These are phyloP conservation scores for Kodamaea fungicola DNA, from an alignment of 1,139 yeast species.

Conservation along the genomic window DNA sequence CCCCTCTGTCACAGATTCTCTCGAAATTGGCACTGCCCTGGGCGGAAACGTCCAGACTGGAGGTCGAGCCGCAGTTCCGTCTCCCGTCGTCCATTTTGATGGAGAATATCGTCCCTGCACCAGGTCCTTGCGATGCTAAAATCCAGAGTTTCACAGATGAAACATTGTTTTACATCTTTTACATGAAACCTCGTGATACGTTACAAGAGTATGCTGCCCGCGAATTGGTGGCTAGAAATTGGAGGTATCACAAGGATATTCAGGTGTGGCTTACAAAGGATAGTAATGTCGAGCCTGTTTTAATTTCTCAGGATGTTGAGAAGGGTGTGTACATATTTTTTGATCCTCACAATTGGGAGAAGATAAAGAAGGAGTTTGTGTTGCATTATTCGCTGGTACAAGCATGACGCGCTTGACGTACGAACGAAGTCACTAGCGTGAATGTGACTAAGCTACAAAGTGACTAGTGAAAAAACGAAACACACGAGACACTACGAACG, in stretches of 20 bases:
- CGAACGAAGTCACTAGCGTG: background rate
- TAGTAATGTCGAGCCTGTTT: constrained; percentile 83
- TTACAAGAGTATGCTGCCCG: constrained; percentile 92
- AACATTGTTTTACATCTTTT: constrained; percentile 88
- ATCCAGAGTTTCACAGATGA: constrained; percentile 82
- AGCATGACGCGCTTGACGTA: constrained; percentile 20
- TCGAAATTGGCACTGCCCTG: constrained; percentile 87
- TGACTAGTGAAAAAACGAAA: no score
- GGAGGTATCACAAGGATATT: constrained; percentile 95
- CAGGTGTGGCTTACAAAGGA: constrained; percentile 97
- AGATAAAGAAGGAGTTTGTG: constrained; percentile 79
- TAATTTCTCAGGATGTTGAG: constrained; percentile 82
- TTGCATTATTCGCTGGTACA: constrained; percentile 59
- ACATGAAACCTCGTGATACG: constrained; percentile 89
- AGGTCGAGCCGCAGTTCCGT: constrained; percentile 79
- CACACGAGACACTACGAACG: no score
- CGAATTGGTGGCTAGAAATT: constrained; percentile 83
- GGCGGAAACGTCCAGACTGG: constrained; percentile 86
- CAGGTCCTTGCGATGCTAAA: constrained; percentile 56
- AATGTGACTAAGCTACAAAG: no score
- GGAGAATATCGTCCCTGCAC: constrained; percentile 29
- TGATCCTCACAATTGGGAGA: constrained; percentile 96
- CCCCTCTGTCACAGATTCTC: constrained; percentile 48
- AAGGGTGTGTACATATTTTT: constrained; percentile 94
- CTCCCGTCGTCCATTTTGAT: constrained; percentile 59